A percentile compares a stretch with the other conserved stretches of the same genome.
Conservation (phyloP, 331 rosid genomes). For the Malus hybrid region DNA sequence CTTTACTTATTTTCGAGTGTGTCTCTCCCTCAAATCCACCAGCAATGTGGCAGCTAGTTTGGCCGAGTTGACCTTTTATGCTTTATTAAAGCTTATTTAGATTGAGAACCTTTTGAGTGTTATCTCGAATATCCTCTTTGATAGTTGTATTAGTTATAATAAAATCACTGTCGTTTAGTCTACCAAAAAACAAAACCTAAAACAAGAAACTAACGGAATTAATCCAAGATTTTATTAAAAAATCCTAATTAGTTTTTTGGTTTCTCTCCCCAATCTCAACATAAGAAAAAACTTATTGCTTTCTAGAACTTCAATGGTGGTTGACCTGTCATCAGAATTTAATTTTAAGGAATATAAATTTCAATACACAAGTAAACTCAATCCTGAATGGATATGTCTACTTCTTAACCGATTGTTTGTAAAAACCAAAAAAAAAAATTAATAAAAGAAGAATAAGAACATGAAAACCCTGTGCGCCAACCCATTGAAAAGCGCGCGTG, state of each 20-base stretch:
- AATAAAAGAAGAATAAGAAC: not conserved
- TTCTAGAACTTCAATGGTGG: not conserved
- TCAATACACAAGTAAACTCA: not conserved
- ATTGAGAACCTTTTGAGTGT: no score
- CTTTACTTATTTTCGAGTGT: no score
- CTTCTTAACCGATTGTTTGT: not conserved
- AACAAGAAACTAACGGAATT: not conserved
- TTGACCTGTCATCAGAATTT: not conserved
- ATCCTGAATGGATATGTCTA: not conserved
- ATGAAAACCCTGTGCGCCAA: not conserved
- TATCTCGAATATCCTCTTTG: no score
- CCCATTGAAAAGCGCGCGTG: conserved; percentile 32
- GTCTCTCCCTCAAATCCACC: no score
- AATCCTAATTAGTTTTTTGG: not conserved
- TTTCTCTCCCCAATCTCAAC: not conserved
- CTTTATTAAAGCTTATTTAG: no score
- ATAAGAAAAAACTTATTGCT: not conserved
- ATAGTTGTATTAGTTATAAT: no score
- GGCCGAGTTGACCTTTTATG: no score
- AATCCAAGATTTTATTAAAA: not conserved
- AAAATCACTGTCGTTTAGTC: no score
- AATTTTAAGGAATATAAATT: not conserved
- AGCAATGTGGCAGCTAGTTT: no score
- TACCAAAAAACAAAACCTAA: not conserved
- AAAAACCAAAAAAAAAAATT: not conserved